phyloP scores from a whole-genome alignment of 345 rosid genomes.

The Rhodamnia rubescens region DNA sequence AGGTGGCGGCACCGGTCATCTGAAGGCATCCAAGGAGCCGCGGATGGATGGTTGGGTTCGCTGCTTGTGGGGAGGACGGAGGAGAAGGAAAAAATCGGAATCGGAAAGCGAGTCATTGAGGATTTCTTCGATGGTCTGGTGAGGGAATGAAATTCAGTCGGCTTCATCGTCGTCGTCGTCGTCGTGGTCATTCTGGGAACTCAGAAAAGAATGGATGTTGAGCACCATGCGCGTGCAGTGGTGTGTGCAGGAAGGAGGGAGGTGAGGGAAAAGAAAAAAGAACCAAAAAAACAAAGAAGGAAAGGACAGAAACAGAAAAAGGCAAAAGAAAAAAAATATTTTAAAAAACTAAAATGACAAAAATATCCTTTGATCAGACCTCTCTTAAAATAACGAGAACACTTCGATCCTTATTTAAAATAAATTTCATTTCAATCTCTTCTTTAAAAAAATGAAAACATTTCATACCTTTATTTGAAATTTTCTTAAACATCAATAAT shows the following conservation, averaged over 20 bases:
- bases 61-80: background rate
- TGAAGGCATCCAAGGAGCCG: conserved; percentile 15
- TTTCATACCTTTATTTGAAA: no score
- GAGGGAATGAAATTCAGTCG: conserved; percentile 35
- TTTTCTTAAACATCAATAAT: no score
- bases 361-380: no score
- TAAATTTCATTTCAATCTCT: no score
- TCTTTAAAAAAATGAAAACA: no score
- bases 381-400: no score
- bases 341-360: no score
- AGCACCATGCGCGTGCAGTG: conserved; percentile 24
- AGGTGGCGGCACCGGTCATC: background rate
- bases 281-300: no score
- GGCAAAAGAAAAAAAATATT: no score
- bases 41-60: conserved; percentile 7
- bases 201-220: conserved; percentile 66
- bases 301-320: no score
- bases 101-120: conserved; percentile 66
- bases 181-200: conserved; percentile 5
- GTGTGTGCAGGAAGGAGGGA: background rate
- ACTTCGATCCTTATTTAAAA: no score
- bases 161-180: conserved; percentile 39
- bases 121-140: conserved; percentile 80
- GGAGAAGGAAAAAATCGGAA: conserved; percentile 27
- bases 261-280: background rate